These are phyloP conservation scores for Athelia sp. DNA, from an alignment of 1,284 basidiomycete genomes.

Conservation along the genomic window DNA sequence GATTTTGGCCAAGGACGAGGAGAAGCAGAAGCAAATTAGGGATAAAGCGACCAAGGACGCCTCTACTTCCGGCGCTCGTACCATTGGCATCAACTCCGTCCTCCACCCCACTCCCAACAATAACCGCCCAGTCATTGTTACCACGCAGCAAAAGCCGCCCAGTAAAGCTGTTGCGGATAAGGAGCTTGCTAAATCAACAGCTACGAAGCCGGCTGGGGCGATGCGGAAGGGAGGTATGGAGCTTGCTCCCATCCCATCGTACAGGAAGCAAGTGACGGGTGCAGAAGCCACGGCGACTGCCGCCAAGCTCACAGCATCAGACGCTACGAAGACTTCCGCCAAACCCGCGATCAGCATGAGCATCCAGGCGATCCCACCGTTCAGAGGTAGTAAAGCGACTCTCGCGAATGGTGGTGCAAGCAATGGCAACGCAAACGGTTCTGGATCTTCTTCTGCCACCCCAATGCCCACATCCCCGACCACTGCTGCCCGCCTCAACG, in stretches of 20 bases:
- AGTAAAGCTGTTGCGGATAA: constrained; percentile 11
- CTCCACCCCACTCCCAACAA: constrained; percentile 25
- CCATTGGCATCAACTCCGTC: constrained; percentile 46
- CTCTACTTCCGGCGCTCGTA: constrained; percentile 53
- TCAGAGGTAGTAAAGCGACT: constrained; percentile 58
- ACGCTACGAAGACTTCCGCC: too few species aligned
- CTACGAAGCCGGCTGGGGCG: constrained; percentile 23
- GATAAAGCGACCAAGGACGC: constrained; percentile 75
- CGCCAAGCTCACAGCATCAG: constrained; percentile 13
- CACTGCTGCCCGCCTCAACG: constrained; percentile 51
- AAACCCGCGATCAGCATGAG: constrained; percentile 48
- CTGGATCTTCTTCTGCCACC: constrained; percentile 20
- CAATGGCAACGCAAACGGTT: constrained; percentile 14
- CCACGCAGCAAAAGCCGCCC: constrained; percentile 21
- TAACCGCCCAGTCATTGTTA: background rate
- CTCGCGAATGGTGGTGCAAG: constrained; percentile 17
- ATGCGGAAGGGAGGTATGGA: background rate
- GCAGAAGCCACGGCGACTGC: constrained; percentile 28
- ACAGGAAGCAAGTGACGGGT: background rate
- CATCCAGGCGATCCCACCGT: constrained; percentile 90
- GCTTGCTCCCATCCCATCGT: constrained; percentile 12
- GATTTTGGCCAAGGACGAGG: constrained; percentile 87
- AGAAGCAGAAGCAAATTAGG: constrained; percentile 78
- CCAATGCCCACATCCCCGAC: constrained; percentile 38
- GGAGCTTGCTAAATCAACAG: constrained; percentile 7